Conservation (phyloP, 2,329 filamentous ascomycete genomes). For the Biscogniauxia sp. region DNA sequence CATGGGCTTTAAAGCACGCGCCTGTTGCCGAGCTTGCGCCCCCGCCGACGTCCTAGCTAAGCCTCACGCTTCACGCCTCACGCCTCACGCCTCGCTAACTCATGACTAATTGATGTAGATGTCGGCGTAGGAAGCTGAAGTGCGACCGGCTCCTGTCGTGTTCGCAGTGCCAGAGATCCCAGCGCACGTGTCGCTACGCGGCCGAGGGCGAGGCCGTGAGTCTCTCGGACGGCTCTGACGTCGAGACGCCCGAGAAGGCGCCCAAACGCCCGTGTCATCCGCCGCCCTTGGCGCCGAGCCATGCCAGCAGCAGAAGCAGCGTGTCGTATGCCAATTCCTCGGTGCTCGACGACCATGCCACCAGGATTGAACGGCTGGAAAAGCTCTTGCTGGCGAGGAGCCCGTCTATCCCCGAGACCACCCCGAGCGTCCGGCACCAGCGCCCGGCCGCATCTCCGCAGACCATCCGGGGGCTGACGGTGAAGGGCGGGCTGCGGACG, state of each 20-base stretch:
- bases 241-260: slow-evolving; percentile 24
- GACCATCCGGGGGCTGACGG: slow-evolving; percentile 49
- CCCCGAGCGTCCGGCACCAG: slow-evolving; percentile 21
- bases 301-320: neutral
- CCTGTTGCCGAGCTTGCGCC: slow-evolving; percentile 26
- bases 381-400: slow-evolving; percentile 45
- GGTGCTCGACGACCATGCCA: slow-evolving; percentile 46
- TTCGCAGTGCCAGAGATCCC: slow-evolving; percentile 58
- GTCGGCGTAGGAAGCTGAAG: slow-evolving; percentile 51
- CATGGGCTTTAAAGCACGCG: neutral
- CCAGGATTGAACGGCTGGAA: slow-evolving; percentile 54
- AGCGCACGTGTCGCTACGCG: slow-evolving; percentile 51
- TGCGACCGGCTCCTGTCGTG: slow-evolving; percentile 57
- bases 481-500: slow-evolving; percentile 48
- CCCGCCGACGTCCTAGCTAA: too few relatives aligned
- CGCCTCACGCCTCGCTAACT: neutral
- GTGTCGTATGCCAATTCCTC: slow-evolving; percentile 27
- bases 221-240: slow-evolving; percentile 49
- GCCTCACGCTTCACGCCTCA: too few relatives aligned
- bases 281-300: neutral
- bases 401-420: slow-evolving; percentile 28
- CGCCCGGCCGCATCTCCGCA: slow-evolving; percentile 37
- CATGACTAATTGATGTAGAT: slow-evolving; percentile 13
- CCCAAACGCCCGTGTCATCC: slow-evolving; percentile 22
- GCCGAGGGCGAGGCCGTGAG: slow-evolving; percentile 47